These are phyloP conservation scores for Cercophora sp. DNA, from an alignment of 495 filamentous ascomycete genomes.

Conservation along the genomic window DNA sequence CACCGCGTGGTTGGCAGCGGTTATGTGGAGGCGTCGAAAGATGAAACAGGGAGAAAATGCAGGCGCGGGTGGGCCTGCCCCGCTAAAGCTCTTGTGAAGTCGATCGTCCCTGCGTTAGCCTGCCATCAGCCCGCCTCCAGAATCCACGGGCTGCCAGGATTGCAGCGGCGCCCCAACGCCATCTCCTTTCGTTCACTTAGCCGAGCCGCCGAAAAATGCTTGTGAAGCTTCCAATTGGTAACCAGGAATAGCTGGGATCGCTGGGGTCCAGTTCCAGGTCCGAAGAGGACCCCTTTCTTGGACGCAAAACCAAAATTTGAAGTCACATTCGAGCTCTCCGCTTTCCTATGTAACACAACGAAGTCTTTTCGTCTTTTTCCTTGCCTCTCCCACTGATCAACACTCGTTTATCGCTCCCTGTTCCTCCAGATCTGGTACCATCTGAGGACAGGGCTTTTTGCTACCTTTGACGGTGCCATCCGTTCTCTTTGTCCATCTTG, in stretches of 20 bases:
- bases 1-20: background rate
- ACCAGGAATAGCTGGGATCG: no score
- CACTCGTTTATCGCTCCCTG: background rate
- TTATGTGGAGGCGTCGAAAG: background rate
- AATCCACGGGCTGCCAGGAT: background rate
- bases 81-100: background rate
- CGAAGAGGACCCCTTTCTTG: slow-evolving; percentile 1
- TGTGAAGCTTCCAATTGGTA: background rate
- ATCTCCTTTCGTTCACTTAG: background rate
- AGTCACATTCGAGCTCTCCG: background rate
- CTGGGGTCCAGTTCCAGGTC: no score
- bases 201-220: background rate
- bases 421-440: background rate
- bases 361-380: background rate
- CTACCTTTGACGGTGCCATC: background rate
- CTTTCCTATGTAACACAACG: background rate
- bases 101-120: slow-evolving; percentile 5
- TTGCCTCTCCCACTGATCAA: background rate
- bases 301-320: background rate
- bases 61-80: background rate
- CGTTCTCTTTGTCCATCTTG: background rate
- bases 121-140: background rate
- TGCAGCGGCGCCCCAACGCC: background rate
- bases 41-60: slow-evolving; percentile 4
- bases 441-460: background rate